Conservation (phyloP, 2,329 filamentous ascomycete genomes). For the Cladosporium sp. region DNA sequence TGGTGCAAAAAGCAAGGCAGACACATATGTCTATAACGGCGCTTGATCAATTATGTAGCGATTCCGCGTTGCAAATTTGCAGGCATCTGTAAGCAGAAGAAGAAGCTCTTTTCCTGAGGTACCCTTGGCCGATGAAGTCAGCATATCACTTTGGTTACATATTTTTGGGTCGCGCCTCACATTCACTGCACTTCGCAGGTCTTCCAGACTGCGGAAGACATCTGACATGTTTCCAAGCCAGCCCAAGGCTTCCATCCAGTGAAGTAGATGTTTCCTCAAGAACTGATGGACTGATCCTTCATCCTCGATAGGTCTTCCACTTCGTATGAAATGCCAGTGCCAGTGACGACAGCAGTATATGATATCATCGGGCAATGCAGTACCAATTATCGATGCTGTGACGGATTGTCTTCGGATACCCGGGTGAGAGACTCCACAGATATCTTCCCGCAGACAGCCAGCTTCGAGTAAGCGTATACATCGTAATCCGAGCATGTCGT, state of each 20-base stretch:
- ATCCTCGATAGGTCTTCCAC: neutral
- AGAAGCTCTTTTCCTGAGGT: neutral
- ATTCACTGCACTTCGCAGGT: neutral
- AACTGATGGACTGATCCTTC: neutral
- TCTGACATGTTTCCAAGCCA: neutral
- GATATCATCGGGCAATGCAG: neutral
- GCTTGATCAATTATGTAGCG: neutral
- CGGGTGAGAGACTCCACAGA: neutral
- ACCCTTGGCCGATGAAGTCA: no score
- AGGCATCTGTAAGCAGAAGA: neutral
- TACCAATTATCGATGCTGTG: neutral
- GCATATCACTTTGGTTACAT: no score
- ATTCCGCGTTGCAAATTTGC: neutral
- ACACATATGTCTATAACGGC: neutral
- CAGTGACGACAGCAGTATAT: neutral
- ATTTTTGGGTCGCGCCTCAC: neutral
- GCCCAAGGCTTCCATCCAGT: constrained; percentile 1
- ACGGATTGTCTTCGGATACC: neutral
- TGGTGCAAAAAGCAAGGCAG: neutral
- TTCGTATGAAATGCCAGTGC: neutral
- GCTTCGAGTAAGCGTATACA: neutral
- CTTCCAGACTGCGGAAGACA: neutral
- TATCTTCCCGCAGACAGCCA: neutral
- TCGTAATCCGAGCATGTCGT: neutral
- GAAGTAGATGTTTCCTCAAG: neutral